A percentile compares a stretch with the other conserved stretches of the same genome.
Evolutionary conservation across 371 early-diverging fungal genomes (phyloP).

Genomic region (Mortierella sp.): DNA sequence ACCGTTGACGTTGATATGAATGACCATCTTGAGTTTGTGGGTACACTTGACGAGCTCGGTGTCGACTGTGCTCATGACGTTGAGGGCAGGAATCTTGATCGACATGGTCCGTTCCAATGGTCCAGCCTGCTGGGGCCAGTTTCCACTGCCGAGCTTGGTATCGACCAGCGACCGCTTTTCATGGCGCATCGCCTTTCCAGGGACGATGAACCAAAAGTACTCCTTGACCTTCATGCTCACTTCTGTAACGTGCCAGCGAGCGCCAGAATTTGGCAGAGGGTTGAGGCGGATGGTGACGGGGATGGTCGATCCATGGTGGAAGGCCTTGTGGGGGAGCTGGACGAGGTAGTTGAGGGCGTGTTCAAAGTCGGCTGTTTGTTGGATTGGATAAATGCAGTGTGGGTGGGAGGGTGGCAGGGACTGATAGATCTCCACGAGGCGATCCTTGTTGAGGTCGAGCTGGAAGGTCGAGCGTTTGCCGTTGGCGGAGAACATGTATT

Average conservation of each 20-base stretch:
- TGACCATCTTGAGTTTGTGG: constrained; percentile 46
- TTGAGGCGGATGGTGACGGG: constrained; percentile 37
- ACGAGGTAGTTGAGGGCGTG: constrained; percentile 38
- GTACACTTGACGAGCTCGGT: constrained; percentile 53
- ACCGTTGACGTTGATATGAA: constrained; percentile 44
- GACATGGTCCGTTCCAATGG: constrained; percentile 38
- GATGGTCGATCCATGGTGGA: constrained; percentile 43
- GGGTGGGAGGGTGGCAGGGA: constrained; percentile 48
- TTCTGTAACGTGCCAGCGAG: constrained; percentile 43
- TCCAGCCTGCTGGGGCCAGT: constrained; percentile 36
- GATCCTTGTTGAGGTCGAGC: constrained; percentile 21
- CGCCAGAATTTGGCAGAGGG: constrained; percentile 14
- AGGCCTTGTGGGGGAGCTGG: constrained; percentile 47
- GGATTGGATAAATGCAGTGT: constrained; percentile 46
- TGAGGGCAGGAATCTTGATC: constrained; percentile 26
- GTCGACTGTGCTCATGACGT: constrained; percentile 43
- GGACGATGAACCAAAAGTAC: constrained; percentile 54
- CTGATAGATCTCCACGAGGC: constrained; percentile 46
- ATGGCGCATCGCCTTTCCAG: constrained; percentile 29
- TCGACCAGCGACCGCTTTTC: constrained; percentile 48
- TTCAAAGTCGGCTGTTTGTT: constrained; percentile 39
- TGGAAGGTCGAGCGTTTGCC: constrained; percentile 44
- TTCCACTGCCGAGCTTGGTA: constrained; percentile 26
- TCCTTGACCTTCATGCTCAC: constrained; percentile 50
- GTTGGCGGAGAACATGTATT: constrained; percentile 43